Evolutionary conservation across 2,329 filamentous ascomycete genomes (phyloP), one percentile per base, ranked within the genome.

Genomic region (Leptographium flavum): DNA sequence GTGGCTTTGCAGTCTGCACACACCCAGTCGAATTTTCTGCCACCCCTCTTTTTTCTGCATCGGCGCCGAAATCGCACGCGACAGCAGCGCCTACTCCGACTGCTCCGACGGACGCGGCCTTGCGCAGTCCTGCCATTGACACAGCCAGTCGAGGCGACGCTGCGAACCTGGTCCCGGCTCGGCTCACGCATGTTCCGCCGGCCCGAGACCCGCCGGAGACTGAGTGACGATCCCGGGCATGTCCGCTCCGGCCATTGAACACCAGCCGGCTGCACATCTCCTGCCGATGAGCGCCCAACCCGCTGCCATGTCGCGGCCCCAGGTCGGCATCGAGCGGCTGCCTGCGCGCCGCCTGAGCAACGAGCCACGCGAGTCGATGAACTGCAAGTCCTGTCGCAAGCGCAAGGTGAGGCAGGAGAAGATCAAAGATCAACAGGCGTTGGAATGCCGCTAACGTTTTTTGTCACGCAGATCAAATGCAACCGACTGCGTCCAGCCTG

Each of bases 381-480:
- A 94, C 62, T 94, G 87, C 76, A 93, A 94, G 63, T 92, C 85
- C 46, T 94, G 87, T 68, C 77, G 87, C 54, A 93, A 93, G 65
- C 74, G 87, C 66, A 94, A 94, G 81, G 86, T 90, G 63, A 40
- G 67, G n/a, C 9, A 17, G 15, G 17, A 21, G 25, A 15, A 19
- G 21, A 22, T 4, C 6, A 31, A 13, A 32, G 30, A 4, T 28
- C 11, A 17, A 2, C 15, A 14, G 5, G 5, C 19, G 15, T n/a
- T 11, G 19, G 1, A 14, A n/a, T 17, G 15, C n/a, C n/a, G n/a
- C 19, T 32, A 9, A 23, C 21, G 11, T 23, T 2, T 30, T 8
- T 33, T 9, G 17, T 42, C 22, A 21, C 45, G 49, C 15, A 93
- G 86, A 94, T 94, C 66, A 94, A 94, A 67, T 94, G 87, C 67